These are phyloP conservation scores for Phytophthora palmivora DNA, from an alignment of 352 stramenopile species.

Conservation along the genomic window DNA sequence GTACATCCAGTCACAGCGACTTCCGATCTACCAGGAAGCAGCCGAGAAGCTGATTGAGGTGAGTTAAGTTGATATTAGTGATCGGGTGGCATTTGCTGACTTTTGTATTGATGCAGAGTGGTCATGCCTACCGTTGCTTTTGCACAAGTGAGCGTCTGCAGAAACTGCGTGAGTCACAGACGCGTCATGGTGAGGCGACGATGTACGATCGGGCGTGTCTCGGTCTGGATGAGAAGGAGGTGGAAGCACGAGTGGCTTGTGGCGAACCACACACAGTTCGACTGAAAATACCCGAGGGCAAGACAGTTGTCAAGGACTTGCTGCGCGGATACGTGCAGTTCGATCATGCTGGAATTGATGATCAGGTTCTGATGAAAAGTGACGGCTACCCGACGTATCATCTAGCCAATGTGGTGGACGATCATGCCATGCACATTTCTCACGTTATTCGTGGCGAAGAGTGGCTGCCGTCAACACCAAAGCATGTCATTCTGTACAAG, in stretches of 20 bases:
- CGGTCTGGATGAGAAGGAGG: slow-evolving; percentile 89
- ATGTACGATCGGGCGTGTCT: slow-evolving; percentile 98
- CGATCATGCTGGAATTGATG: slow-evolving; percentile 88
- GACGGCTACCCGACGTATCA: slow-evolving; percentile 95
- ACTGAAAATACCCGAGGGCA: slow-evolving; percentile 94
- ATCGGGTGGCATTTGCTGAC: not conserved
- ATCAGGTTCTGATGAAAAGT: slow-evolving; percentile 94
- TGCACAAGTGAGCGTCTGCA: slow-evolving; percentile 96
- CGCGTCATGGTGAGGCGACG: slow-evolving; percentile 90
- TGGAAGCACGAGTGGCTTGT: slow-evolving; percentile 88
- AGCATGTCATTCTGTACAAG: slow-evolving; percentile 93
- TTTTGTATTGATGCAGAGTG: slow-evolving; percentile 48
- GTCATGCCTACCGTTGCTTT: slow-evolving; percentile 98
- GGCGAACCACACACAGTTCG: slow-evolving; percentile 94
- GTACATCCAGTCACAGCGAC: slow-evolving; percentile 97
- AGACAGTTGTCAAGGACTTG: slow-evolving; percentile 95
- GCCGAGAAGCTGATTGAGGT: slow-evolving; percentile 90
- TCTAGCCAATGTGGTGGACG: slow-evolving; percentile 95
- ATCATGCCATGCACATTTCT: slow-evolving; percentile 97
- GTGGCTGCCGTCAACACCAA: slow-evolving; percentile 92
- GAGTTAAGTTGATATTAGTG: not conserved
- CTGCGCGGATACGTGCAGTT: slow-evolving; percentile 95
- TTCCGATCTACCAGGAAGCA: slow-evolving; percentile 93
- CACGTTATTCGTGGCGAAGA: slow-evolving; percentile 98
- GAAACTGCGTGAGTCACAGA: slow-evolving; percentile 90